Base-by-base conservation (phyloP, 768 basidiomycete species). In the Suillus cothurnatus region DNA sequence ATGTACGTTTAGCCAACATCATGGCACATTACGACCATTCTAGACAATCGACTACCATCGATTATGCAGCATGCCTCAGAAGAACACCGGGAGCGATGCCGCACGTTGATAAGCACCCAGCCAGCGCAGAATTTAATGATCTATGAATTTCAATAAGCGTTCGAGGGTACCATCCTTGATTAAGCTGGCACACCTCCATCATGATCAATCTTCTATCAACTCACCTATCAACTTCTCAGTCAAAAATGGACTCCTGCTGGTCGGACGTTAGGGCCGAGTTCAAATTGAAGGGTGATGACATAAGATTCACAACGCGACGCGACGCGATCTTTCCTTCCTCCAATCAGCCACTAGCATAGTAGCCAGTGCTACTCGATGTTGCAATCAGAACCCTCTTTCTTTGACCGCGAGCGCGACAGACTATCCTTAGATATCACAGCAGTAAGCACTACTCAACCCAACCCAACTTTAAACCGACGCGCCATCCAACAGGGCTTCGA, bases 351-450 rank as follows among this genome's bases (percentile, higher is more conserved):
- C 50, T 31, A 31, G 17, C 47, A 6, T 14, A 23, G n/a, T 47
- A 47, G 41, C 15, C 8, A 19, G 26, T 53, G n/a, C 53, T 55
- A 7, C 53, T 32, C 21, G 12, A 73, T 76, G 75, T 77, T 73
- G 7, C 75, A 77, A 61, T 65, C 62, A 62, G 88, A 88, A 31
- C 71, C 75, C 2, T 76, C 86, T 0, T 94, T 91, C 77, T 95
- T 95, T 64, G 91, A 94, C 43, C 84, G 84, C 66, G 93, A 95
- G 71, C 86, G 93, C 67, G 89, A 94, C 64, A 84, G 84, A 61
- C 82, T 95, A 47, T 81, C 90, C 7, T 78, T 82, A 58, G 92
- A 94, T 66, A 93, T 95, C 65, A 88, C 89, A 31, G 79, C 85
- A 31, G 93, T 94, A 71, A 72, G 82, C 71, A 23, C 38, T 39